Base-by-base conservation (phyloP, 1,284 basidiomycete species). In the Pseudozyma sp. region DNA sequence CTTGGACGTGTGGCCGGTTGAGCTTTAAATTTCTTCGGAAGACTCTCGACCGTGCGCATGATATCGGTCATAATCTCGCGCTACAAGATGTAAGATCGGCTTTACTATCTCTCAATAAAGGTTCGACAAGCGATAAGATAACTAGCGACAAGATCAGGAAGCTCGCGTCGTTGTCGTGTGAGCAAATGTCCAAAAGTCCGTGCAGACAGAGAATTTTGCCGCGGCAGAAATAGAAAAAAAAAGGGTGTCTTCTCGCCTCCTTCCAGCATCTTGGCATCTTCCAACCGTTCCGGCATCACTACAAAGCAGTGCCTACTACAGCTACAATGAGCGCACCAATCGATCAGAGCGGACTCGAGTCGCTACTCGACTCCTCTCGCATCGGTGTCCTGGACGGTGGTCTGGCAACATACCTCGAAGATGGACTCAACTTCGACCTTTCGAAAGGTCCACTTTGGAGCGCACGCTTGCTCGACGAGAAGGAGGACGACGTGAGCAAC, bases 401-500 rank as follows among this genome's bases (percentile, higher is more conserved):
- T 12, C 63, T 80, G 31, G 78, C 79, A 5, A 82, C 80, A 1
- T 81, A 81, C 49, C 74, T 82, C 25, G 79, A 81, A 42, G 74
- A 79, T 49, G 77, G 75, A 12, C 71, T 79, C 39, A 52, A 74
- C 50, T 72, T 76, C 52, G 76, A 77, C 39, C 70, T 82, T 25
- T 76, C 75, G 11, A 60, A 67, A 43, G 65, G 74, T 10, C 69
- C 75, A 10, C 70, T 81, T 35, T 82, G 79, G 79, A 77, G 73
- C 21, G 79, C 80, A 35, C 64, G 76, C 5, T 47, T 82, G 40
- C 75, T 82, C 19, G 65, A 77, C 45, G 62, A 77, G 18, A 65
- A 72, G 43, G 54, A 70, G 35, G 59, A 68, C 44, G 70, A 69
- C 31, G 74, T 71, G 9, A 69, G 66, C 43, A 31, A 39, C n/a